Base-by-base conservation (phyloP, 2,329 filamentous ascomycete genomes). In the Neonectria coccinea region DNA sequence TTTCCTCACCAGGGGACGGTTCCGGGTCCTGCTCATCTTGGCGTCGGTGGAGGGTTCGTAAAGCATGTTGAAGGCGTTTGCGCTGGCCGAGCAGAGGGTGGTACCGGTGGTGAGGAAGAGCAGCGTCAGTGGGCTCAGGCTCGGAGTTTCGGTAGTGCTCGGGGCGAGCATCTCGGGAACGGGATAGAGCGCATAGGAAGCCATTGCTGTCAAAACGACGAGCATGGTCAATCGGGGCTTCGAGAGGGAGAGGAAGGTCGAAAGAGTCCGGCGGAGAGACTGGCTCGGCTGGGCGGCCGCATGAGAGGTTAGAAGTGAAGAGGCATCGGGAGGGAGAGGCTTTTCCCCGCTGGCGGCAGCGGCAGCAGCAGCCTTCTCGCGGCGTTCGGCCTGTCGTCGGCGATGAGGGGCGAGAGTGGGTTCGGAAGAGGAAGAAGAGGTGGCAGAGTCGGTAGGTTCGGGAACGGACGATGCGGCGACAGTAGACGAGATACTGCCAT, bases 31-130 rank as follows among this genome's bases (percentile, higher is more conserved):
- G 39, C 88, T 90, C 96, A 99, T 99, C 74, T 92, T 89, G 50
- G 94, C 93, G 78, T 99, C 96, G 75, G 94, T 94, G 64, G 90
- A 85, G 10, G 90, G 92, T 80, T 99, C 96, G 80, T 97, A 94
- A 63, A 97, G 89, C 96, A 99, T 99, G 80, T 99, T 99, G 70
- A 98, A 85, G 2, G 96, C 89, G 77, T 99, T 99, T 47, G 96
- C 96, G 64, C 92, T 93, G 47, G 94, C 93, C n/a, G 89, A 92
- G 78, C 93, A 96, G 20, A 97, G 85, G 5, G 94, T 89, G 0
- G 96, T 98, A 64, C 96, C 95, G 4, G 89, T 89, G 0, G 95
- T 97, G 56, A 99, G 89, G 83, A 97, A 98, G 56, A 97, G 85
- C 18, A 98, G 90, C 9, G 96, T 99, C 58, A 98, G 84, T 2